phyloP scores from a whole-genome alignment of 371 early-diverging fungal genomes.

The Syncephalis plumigaleata region DNA sequence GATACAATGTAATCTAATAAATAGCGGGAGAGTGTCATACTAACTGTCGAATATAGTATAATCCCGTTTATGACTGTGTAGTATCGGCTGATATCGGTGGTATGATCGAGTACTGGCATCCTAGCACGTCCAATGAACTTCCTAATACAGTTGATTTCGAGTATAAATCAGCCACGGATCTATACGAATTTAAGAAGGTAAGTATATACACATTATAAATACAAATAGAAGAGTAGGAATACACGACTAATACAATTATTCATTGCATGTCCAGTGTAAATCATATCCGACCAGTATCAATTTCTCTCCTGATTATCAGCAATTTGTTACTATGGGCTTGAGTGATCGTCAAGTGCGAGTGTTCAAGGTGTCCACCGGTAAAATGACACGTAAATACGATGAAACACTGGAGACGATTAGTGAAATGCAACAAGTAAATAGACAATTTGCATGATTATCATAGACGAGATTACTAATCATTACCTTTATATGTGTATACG shows the following conservation, averaged over 20 bases:
- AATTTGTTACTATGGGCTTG: slow-evolving; percentile 75
- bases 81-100: slow-evolving; percentile 73
- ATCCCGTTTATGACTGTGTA: slow-evolving; percentile 50
- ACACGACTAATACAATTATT: too few relatives aligned
- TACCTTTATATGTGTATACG: slow-evolving; percentile 15
- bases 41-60: too few relatives aligned
- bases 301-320: slow-evolving; percentile 60
- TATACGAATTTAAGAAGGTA: slow-evolving; percentile 87
- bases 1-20: not conserved
- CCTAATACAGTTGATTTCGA: slow-evolving; percentile 49
- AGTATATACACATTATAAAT: slow-evolving; percentile 2
- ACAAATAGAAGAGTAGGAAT: too few relatives aligned
- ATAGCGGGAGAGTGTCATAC: too few relatives aligned
- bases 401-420: slow-evolving; percentile 65
- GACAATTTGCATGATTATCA: not conserved
- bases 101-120: slow-evolving; percentile 85
- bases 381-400: slow-evolving; percentile 77
- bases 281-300: slow-evolving; percentile 59
- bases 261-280: slow-evolving; percentile 16
- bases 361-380: slow-evolving; percentile 69
- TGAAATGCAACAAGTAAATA: slow-evolving; percentile 64
- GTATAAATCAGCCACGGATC: slow-evolving; percentile 81
- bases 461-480: not conserved
- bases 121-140: slow-evolving; percentile 42
- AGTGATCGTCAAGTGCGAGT: slow-evolving; percentile 76